Conservation (phyloP, 148 eudicot genomes). For the Fagopyrum tataricum region DNA sequence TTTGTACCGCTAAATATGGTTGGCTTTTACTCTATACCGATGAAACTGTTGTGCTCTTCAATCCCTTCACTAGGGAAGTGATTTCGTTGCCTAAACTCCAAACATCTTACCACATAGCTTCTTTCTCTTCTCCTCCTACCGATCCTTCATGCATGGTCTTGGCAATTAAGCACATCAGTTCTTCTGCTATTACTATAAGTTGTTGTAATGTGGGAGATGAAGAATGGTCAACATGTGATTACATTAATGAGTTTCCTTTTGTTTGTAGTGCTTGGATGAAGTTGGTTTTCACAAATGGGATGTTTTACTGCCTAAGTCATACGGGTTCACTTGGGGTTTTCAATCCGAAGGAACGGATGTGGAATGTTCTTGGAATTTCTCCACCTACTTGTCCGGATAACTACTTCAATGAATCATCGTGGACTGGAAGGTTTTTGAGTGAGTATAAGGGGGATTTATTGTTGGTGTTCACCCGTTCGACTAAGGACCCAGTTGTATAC, state of each 20-base stretch:
- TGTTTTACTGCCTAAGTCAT: slow-evolving; percentile 64
- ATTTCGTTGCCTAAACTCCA: slow-evolving; percentile 58
- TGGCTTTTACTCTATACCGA: slow-evolving; percentile 36
- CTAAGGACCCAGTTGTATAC: slow-evolving; percentile 58
- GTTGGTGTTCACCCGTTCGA: slow-evolving; percentile 56
- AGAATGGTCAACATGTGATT: slow-evolving; percentile 57
- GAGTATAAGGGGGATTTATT: slow-evolving; percentile 61
- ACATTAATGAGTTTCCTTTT: slow-evolving; percentile 65
- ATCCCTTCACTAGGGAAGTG: slow-evolving; percentile 53
- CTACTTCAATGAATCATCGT: slow-evolving; percentile 56
- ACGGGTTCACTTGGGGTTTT: slow-evolving; percentile 82
- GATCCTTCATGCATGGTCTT: slow-evolving; percentile 51
- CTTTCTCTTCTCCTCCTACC: slow-evolving; percentile 62
- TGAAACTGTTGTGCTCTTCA: slow-evolving; percentile 42
- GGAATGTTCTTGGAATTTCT: slow-evolving; percentile 62
- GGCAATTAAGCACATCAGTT: slow-evolving; percentile 62
- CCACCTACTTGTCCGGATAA: slow-evolving; percentile 70
- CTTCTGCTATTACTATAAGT: slow-evolving; percentile 60
- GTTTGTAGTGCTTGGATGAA: slow-evolving; percentile 81
- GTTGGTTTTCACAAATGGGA: slow-evolving; percentile 54
- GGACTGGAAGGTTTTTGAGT: slow-evolving; percentile 71
- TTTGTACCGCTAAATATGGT: slow-evolving; percentile 49
- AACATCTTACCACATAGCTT: slow-evolving; percentile 56
- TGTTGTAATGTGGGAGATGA: slow-evolving; percentile 59
- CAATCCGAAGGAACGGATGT: slow-evolving; percentile 45